phyloP scores from a whole-genome alignment of 2,329 filamentous ascomycete species.

The Xylariales sp. region DNA sequence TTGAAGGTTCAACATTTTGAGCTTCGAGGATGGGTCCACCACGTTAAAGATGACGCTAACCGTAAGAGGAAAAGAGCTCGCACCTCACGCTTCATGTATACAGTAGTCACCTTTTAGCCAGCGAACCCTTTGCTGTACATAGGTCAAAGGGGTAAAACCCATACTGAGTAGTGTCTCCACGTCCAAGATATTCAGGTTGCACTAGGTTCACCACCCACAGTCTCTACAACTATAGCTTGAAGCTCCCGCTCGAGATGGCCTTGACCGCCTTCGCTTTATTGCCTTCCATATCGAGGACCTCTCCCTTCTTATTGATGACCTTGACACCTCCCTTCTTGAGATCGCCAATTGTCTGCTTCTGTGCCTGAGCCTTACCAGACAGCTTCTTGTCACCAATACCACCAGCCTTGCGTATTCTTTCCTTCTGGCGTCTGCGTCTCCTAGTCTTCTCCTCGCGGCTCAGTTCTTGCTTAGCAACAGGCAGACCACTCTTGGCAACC shows the following conservation, averaged over 20 bases:
- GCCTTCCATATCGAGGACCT: conserved; percentile 78
- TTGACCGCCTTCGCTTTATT: conserved; percentile 60
- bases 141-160: no score
- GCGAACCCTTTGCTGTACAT: no score
- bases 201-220: no score
- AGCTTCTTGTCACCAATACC: conserved; percentile 43
- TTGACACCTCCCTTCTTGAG: conserved; percentile 71
- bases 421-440: conserved; percentile 75
- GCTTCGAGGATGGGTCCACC: no score
- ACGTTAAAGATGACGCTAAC: no score
- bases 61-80: neutral
- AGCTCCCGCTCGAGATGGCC: conserved; percentile 50
- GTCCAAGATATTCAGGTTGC: no score
- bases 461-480: conserved; percentile 81
- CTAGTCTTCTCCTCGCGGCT: conserved; percentile 78
- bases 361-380: conserved; percentile 55
- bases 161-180: no score
- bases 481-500: conserved; percentile 69
- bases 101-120: no score
- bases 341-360: conserved; percentile 42
- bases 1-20: no score
- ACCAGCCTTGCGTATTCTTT: conserved; percentile 69
- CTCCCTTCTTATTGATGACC: conserved; percentile 86
- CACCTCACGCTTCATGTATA: no score
- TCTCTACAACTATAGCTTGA: conserved; percentile 49